Conservation (phyloP, 352 stramenopile species). For the Phytophthora brassicae region DNA sequence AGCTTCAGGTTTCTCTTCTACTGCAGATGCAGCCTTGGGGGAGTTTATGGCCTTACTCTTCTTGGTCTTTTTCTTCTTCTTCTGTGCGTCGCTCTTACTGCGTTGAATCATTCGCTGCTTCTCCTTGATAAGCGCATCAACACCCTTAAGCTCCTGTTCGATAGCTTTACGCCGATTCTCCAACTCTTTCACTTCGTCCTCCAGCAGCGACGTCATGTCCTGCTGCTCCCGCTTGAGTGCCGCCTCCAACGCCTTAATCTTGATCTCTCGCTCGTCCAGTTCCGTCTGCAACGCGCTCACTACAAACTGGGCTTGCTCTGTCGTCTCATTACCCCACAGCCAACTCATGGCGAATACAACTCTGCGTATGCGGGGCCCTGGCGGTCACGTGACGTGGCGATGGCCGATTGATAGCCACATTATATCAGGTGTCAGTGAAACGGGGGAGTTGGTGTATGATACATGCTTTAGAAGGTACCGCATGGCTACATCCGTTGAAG, state of each 20-base stretch:
- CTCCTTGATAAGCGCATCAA: conserved; percentile 58
- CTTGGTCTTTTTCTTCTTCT: conserved; percentile 50
- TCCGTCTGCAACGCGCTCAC: conserved; percentile 80
- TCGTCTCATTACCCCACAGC: conserved; percentile 85
- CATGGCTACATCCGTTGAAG: conserved; percentile 18
- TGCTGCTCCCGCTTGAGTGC: conserved; percentile 77
- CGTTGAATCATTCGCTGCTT: conserved; percentile 66
- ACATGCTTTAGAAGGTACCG: not conserved
- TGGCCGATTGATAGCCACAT: conserved; percentile 4
- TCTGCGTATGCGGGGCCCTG: conserved; percentile 1
- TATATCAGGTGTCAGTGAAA: not conserved
- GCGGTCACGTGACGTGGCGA: conserved; percentile 25
- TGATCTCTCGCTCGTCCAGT: conserved; percentile 77
- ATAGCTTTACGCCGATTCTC: conserved; percentile 47
- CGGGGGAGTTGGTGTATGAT: not conserved
- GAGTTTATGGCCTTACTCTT: conserved; percentile 27
- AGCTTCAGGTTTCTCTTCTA: conserved; percentile 9
- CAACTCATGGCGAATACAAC: conserved; percentile 54
- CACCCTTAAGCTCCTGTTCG: conserved; percentile 44
- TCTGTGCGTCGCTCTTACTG: conserved; percentile 39
- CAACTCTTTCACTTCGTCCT: conserved; percentile 70
- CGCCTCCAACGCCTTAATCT: conserved; percentile 78
- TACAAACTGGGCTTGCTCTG: conserved; percentile 84
- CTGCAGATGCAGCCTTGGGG: conserved; percentile 7
- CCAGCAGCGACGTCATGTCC: conserved; percentile 57